Evolutionary conservation across 176 grass and related monocot genomes (phyloP), one percentile per base, ranked within the genome.

Genomic region (Aegilops longissima): DNA sequence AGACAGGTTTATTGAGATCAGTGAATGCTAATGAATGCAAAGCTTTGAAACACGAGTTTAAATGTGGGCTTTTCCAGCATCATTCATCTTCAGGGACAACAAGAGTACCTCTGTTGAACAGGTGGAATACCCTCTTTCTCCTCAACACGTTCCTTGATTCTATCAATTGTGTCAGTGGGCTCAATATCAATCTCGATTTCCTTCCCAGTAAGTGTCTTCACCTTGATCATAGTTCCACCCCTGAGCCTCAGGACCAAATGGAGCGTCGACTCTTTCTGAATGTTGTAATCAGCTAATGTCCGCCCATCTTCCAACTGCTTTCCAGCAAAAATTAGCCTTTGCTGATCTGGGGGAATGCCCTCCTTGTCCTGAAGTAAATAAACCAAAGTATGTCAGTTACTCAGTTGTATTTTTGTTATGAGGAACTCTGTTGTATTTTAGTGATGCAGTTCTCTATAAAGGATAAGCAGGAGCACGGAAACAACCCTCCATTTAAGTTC

Each of bases 61-160:
- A 49, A 11, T 35, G 8, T 45, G 10, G 34, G 65, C 2, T 24
- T 24, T n/a, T 4, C 8, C 42, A 44, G 27, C 36, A 73, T 52
- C 80, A 40, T 85, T 33, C 70, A 65, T 64, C 68, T 20, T 16
- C 44, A 38, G 5, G 31, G 38, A 14, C 3, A 71, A 54, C 16
- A 54, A 14, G 10, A 67, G 27, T 89, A 88, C 95, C 95, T 95
- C 75, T 97, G 91, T 73, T 97, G 91, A 56, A 97, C 87, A 66
- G 93, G 91, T 74, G 95, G 95, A 64, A 97, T 97, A 13, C 93
- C 95, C 90, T 95, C 89, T 86, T 93, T 97, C 89, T 95, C 91
- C 89, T 91, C 91, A n/a, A 97, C 89, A 71, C 91, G 90, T 89
- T 97, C 93, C 87, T 95, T 95, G 87, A 97, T 94, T 40, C 93